Evolutionary conservation across 352 stramenopile species (phyloP), one percentile per base, ranked within the genome.

Genomic region (Pythium guiyangense): DNA sequence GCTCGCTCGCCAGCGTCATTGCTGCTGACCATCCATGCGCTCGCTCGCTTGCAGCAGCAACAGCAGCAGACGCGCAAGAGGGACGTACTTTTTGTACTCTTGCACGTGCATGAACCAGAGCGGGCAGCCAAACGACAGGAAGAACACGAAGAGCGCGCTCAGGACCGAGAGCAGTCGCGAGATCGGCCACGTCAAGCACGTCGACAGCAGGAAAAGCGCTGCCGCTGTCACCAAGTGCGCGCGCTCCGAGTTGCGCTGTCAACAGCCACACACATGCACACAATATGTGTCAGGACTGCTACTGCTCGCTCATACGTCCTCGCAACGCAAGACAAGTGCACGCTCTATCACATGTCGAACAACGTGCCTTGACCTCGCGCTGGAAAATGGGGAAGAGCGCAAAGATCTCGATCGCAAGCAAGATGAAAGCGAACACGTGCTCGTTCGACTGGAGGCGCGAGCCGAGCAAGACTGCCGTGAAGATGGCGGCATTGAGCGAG

Each of bases 401-500:
- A 59, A 97, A 97, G 37, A 96, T 71, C 63, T 97, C 87, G 35
- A 97, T 94, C 11, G 91, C 87, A 49, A 97, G 72, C 17, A 97
- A 59, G 37, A 97, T 76, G 60, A 97, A 92, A n/a, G 72, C 88
- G 49, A 96, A 96, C 50, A 96, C 89, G 60, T 95, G 83, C 67
- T 96, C 84, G 64, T 96, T 96, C 40, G 82, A 95, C 60, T 91
- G 77, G 34, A 98, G 66, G 4, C 92, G 78, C 46, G 92, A 98
- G 39, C 85, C 89, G 8, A 97, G 76, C 49, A 98, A 72, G 50
- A 98, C 89, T 6, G 90, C 86, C 34, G 84, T 96, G 59, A 97
- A 96, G 57, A 97, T 94, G 14, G 88, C 91, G 0, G 92, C 90
- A 68, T 97, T 98, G 11, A 98, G 74, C 45, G 90, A 96, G 49